Percentiles rank a stretch among this genome's conserved stretches.
These are phyloP conservation scores for Fusarium dimerum DNA, from an alignment of 2,329 filamentous ascomycete species.

Conservation along the genomic window DNA sequence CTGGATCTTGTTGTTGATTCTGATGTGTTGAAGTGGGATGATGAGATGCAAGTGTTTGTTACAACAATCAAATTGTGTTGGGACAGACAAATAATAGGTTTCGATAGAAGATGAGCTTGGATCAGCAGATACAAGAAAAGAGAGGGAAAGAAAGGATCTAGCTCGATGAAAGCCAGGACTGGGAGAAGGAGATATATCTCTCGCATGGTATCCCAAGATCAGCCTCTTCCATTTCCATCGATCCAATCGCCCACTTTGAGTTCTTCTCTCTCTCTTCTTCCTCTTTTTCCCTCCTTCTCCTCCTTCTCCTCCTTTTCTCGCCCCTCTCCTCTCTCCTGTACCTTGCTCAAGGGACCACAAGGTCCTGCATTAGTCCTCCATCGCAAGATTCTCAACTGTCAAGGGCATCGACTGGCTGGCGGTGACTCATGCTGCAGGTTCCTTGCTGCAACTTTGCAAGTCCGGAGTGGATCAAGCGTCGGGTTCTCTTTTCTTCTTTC, in stretches of 20 bases:
- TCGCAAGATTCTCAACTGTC: constrained; percentile 22
- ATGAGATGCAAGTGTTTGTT: not conserved
- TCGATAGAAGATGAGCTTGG: constrained; percentile 4
- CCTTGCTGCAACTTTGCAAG: not conserved
- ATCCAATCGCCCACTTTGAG: constrained; percentile 2
- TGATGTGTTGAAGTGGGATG: not conserved
- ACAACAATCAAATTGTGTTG: not conserved
- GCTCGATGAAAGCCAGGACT: constrained; percentile 16
- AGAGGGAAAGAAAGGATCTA: constrained; percentile 3
- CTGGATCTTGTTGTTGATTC: constrained; percentile 1
- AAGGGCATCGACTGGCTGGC: constrained; percentile 27
- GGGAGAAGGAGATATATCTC: constrained; percentile 30
- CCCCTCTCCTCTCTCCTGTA: constrained; percentile 5
- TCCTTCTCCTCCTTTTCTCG: constrained; percentile 5
- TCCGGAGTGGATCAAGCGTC: constrained; percentile 2
- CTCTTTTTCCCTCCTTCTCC: not conserved
- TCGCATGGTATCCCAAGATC: constrained; percentile 14
- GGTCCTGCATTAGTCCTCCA: constrained; percentile 22
- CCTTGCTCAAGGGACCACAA: constrained; percentile 13
- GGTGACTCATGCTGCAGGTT: constrained; percentile 26
- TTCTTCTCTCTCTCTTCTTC: constrained; percentile 1
- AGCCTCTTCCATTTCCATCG: constrained; percentile 16
- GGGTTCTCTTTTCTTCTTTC: constrained; percentile 5
- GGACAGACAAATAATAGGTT: no score
- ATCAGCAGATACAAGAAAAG: constrained; percentile 11